A percentile compares a stretch with the other conserved stretches of the same genome.
Evolutionary conservation across 805 yeast species (phyloP).

Genomic region (Lachancea quebecensis): DNA sequence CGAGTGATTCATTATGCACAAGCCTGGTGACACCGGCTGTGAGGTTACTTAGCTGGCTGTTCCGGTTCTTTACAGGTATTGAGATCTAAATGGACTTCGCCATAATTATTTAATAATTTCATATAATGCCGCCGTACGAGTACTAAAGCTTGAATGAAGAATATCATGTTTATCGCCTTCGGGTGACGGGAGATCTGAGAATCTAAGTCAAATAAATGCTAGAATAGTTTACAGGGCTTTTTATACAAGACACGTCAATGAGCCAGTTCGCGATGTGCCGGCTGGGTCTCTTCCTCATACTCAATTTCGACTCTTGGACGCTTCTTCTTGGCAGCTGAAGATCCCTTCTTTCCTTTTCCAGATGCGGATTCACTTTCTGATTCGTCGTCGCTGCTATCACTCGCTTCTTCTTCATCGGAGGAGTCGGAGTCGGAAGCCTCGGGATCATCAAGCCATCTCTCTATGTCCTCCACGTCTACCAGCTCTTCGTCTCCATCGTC

Average conservation of each 20-base stretch:
- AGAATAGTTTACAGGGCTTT: neutral
- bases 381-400: constrained; percentile 17
- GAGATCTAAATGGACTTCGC: too few relatives aligned
- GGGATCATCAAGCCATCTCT: constrained; percentile 71
- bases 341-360: constrained; percentile 34
- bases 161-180: too few relatives aligned
- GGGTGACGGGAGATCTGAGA: too few relatives aligned
- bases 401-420: constrained; percentile 26
- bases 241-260: constrained; percentile 9
- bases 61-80: too few relatives aligned
- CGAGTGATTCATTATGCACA: constrained; percentile 1
- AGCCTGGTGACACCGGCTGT: neutral
- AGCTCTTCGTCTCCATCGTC: constrained; percentile 84
- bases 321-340: constrained; percentile 38
- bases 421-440: constrained; percentile 36
- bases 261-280: constrained; percentile 25
- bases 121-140: neutral
- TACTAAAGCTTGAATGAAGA: too few relatives aligned
- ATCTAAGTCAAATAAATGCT: neutral
- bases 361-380: constrained; percentile 10
- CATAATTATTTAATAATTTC: neutral
- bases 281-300: constrained; percentile 64
- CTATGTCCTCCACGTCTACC: constrained; percentile 89
- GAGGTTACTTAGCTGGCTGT: neutral
- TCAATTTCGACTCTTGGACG: constrained; percentile 77